These are phyloP conservation scores for Sedum album DNA, from an alignment of 164 flowering plant genomes.

Conservation along the genomic window DNA sequence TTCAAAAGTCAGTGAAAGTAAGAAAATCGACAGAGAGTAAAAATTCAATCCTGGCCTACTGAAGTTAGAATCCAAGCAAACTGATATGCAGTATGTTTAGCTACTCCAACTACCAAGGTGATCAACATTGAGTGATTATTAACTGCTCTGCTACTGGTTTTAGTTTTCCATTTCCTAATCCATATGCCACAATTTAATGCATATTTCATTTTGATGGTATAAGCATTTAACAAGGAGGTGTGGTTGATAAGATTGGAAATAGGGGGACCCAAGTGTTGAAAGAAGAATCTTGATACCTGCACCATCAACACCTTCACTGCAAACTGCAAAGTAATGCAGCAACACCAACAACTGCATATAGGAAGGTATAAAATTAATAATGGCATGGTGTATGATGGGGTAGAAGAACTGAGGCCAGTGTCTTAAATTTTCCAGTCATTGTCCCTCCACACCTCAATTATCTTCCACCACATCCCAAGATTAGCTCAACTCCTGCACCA, in stretches of 20 bases:
- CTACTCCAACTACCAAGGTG: not conserved
- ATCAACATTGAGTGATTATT: not conserved
- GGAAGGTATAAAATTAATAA: not conserved
- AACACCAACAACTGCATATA: too few relatives aligned
- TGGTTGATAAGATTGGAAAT: not conserved
- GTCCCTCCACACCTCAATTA: not conserved
- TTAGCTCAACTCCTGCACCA: constrained; percentile 1
- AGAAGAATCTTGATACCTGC: constrained; percentile 2
- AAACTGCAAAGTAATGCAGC: too few relatives aligned
- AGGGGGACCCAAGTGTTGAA: not conserved
- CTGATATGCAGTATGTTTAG: not conserved
- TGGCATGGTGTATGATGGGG: not conserved
- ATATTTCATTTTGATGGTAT: not conserved
- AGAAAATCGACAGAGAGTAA: not conserved
- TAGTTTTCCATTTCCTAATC: not conserved
- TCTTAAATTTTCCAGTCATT: not conserved
- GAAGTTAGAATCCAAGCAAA: not conserved
- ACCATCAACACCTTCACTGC: not conserved
- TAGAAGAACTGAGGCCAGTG: not conserved
- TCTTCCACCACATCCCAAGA: not conserved
- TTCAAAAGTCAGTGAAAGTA: not conserved
- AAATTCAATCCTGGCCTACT: not conserved
- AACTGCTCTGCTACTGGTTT: too few relatives aligned
- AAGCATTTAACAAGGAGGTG: not conserved
- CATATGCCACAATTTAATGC: not conserved